Evolutionary conservation across 2,329 filamentous ascomycete genomes (phyloP), one percentile per base, ranked within the genome.

Genomic region (Hortaea sp.): DNA sequence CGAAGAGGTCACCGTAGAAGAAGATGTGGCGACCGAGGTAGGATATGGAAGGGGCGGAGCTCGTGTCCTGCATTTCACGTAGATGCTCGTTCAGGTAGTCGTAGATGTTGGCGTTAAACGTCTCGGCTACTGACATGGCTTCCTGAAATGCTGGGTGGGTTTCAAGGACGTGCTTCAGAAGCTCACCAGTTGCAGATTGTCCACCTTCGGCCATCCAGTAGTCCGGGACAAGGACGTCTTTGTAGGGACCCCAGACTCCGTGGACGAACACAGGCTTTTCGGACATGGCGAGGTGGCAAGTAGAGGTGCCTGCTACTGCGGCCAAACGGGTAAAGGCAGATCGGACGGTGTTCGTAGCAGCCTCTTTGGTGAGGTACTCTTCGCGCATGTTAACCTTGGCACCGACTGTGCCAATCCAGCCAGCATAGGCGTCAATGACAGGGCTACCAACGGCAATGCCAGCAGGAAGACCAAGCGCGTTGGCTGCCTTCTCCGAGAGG

Each of bases 381-480:
- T 54, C 55, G 10, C 43, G 42, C 11, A 94, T 77, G 54, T 88
- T 78, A 57, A 95, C 87, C 67, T 95, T 95, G 50, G 92, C 90
- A 48, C 92, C 92, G n/a, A 98, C 92, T 1, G 92, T 97, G 50
- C 92, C 92, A 56, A 98, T 92, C 92, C 92, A 98, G 53, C 92
- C 92, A 49, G 92, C 92, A 61, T 98, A 98, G 12, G 92, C 92
- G 65, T 98, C 92, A 61, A 98, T 98, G 53, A 98, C 92, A 66
- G 89, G 89, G 61, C 88, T 94, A 45, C 92, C 92, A 46, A 98
- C 85, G 12, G 92, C 88, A 56, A 95, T 92, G 35, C 89, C 90
- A 13, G 84, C 75, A 5, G 84, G 84, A 3, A 98, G 76, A 6
- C 92, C 90, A 50, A 98, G 79, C 53, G 95, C 85, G 41, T 74